Conservation (phyloP, 345 rosid species). For the rapeseed (Brassica napus) region Da-Ae NC_063440.1:19093501-19094000, state of each 20-base stretch:
- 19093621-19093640: no score
- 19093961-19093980: conserved; percentile 89
- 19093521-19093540: no score
- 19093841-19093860: neutral
- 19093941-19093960: conserved; percentile 76
- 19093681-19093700: conserved; percentile 4
- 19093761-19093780: neutral
- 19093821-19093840: neutral
- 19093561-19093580: no score
- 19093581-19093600: no score
- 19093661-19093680: no score
- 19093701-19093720: conserved; percentile 4
- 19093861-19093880: neutral
- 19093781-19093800: neutral
- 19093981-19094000: conserved; percentile 66
- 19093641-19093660: no score
- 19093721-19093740: neutral
- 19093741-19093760: neutral
- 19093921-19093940: conserved; percentile 47
- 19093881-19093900: neutral
- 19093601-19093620: no score
- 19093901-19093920: conserved; percentile 11
- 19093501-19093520: no score
- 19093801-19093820: neutral
- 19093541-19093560: no score